phyloP scores from a whole-genome alignment of 202 grass and related monocot genomes.

The Setaria italica region DNA sequence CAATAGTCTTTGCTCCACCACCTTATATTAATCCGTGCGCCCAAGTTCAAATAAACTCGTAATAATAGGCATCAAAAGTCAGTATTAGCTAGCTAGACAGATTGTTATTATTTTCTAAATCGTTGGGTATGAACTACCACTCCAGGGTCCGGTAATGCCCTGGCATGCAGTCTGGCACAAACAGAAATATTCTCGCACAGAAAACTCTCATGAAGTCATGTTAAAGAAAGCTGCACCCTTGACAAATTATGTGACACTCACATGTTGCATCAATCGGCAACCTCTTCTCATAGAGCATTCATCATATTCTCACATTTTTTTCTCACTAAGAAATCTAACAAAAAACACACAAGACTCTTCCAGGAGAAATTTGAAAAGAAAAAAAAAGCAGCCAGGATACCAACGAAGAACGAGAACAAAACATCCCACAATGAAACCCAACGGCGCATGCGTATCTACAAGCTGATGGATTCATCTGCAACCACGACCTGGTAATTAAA shows the following conservation, averaged over 20 bases:
- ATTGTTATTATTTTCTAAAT: not conserved
- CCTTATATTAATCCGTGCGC: too few relatives aligned
- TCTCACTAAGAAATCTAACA: conserved; percentile 22
- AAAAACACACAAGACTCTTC: not conserved
- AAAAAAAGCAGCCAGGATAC: not conserved
- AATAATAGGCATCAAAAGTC: too few relatives aligned
- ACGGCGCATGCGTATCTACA: conserved; percentile 34
- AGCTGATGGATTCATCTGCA: not conserved
- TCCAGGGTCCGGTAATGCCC: not conserved
- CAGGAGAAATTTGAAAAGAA: not conserved
- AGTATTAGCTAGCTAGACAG: not conserved
- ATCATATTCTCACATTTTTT: not conserved
- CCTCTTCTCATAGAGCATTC: not conserved
- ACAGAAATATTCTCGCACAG: not conserved
- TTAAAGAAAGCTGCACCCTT: conserved; percentile 11
- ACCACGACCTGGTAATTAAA: not conserved
- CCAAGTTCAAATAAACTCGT: too few relatives aligned
- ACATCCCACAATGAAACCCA: conserved; percentile 15
- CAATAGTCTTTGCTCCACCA: too few relatives aligned
- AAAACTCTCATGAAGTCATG: not conserved
- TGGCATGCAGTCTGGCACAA: conserved; percentile 4
- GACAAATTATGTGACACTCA: conserved; percentile 10
- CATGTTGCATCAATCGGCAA: conserved; percentile 22
- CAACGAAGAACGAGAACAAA: not conserved
- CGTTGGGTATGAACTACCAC: not conserved